Evolutionary conservation across 2,329 filamentous ascomycete genomes (phyloP).

Genomic region (Aschersonia sp.): DNA sequence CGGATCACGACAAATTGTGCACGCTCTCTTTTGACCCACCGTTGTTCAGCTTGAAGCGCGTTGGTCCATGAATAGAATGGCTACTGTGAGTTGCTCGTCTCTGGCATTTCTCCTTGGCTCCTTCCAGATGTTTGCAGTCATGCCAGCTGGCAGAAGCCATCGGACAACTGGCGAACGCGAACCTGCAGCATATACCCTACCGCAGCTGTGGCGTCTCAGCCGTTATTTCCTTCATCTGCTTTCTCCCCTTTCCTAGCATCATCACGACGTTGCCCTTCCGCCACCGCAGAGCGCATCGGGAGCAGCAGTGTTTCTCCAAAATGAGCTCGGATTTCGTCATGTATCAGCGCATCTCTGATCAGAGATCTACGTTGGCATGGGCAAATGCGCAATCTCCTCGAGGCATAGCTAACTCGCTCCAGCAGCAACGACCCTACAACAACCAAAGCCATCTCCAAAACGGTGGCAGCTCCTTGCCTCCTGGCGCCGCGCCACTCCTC

Average conservation of each 20-base stretch:
- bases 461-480: slow-evolving; percentile 38
- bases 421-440: slow-evolving; percentile 29
- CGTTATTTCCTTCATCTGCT: background rate
- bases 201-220: too few relatives aligned
- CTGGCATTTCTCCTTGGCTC: slow-evolving; percentile 2
- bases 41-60: slow-evolving; percentile 1
- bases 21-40: background rate
- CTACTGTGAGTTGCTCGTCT: slow-evolving; percentile 22
- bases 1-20: background rate
- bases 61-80: slow-evolving; percentile 23
- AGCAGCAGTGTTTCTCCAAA: background rate
- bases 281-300: background rate
- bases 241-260: background rate
- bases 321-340: slow-evolving; percentile 1
- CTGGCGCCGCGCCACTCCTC: slow-evolving; percentile 48
- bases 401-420: slow-evolving; percentile 9
- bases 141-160: slow-evolving; percentile 4
- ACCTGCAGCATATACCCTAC: background rate
- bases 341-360: background rate
- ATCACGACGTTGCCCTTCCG: background rate
- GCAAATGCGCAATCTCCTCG: background rate
- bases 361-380: background rate
- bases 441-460: slow-evolving; percentile 47
- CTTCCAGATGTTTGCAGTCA: slow-evolving; percentile 2
- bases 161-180: background rate